Evolutionary conservation across 306 rosid species (phyloP).

Genomic region (Mimosa bimucronata): DNA sequence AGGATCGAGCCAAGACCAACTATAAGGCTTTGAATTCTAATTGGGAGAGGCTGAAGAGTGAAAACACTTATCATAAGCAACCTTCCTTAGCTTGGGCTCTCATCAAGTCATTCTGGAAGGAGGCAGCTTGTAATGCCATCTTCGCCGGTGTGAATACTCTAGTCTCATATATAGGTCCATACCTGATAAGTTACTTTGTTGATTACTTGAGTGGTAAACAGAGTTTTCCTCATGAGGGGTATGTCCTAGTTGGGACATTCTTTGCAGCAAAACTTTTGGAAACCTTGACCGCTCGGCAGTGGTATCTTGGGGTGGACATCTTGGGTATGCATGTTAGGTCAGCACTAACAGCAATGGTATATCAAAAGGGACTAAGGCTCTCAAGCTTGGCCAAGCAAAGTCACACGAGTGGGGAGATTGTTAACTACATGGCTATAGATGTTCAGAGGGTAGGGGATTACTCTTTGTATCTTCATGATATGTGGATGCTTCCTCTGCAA

Average conservation of each 20-base stretch:
- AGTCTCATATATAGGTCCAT: conserved; percentile 95
- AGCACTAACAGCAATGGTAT: conserved; percentile 95
- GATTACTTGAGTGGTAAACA: conserved; percentile 90
- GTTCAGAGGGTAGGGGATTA: conserved; percentile 97
- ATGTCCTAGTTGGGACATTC: conserved; percentile 85
- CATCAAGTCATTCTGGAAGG: conserved; percentile 90
- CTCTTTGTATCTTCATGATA: conserved; percentile 96
- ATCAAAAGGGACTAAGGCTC: conserved; percentile 84
- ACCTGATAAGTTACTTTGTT: conserved; percentile 92
- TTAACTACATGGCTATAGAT: conserved; percentile 98
- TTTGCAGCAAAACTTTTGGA: conserved; percentile 90
- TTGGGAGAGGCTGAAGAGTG: conserved; percentile 94
- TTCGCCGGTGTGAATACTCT: conserved; percentile 92
- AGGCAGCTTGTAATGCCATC: conserved; percentile 90
- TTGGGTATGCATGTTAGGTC: conserved; percentile 98
- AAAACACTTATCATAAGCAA: conserved; percentile 45
- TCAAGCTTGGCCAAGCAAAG: conserved; percentile 93
- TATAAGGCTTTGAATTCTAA: conserved; percentile 74
- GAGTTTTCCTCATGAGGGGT: conserved; percentile 84
- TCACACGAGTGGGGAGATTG: conserved; percentile 97
- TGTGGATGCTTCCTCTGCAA: conserved; percentile 99
- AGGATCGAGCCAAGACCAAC: conserved; percentile 80
- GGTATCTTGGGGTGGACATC: conserved; percentile 98
- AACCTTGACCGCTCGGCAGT: conserved; percentile 88
- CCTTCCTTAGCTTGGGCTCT: conserved; percentile 95